Conservation (phyloP, 768 basidiomycete genomes). For the Serendipita vermifera region DNA sequence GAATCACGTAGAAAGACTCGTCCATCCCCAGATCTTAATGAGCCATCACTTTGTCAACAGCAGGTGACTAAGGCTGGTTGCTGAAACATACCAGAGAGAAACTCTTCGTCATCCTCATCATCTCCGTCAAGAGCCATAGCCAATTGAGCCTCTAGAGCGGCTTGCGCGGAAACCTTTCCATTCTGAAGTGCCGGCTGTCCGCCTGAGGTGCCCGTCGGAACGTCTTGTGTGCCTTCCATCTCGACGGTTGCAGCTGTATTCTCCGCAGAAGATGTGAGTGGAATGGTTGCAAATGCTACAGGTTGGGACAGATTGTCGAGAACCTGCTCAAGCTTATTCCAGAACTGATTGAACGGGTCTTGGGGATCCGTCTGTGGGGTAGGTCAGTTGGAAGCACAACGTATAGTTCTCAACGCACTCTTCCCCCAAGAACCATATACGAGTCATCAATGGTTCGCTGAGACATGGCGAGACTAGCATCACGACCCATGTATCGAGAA, state of each 20-base stretch:
- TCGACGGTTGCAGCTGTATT: no score
- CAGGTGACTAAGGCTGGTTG: background rate
- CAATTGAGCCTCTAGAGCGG: slow-evolving; percentile 13
- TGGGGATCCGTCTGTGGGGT: slow-evolving; percentile 54
- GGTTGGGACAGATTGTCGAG: slow-evolving; percentile 73
- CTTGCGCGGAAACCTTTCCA: background rate
- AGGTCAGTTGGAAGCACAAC: background rate
- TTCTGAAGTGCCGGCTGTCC: background rate
- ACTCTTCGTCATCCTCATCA: slow-evolving; percentile 52
- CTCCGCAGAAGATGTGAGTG: slow-evolving; percentile 28
- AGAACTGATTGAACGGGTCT: slow-evolving; percentile 81
- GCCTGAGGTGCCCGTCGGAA: no score
- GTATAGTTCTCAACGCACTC: slow-evolving; percentile 35
- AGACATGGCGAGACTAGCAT: slow-evolving; percentile 32
- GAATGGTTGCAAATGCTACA: slow-evolving; percentile 71
- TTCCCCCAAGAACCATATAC: slow-evolving; percentile 76
- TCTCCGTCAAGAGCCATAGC: slow-evolving; percentile 49
- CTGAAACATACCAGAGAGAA: slow-evolving; percentile 13
- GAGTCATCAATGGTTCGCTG: slow-evolving; percentile 67
- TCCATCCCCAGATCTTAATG: background rate
- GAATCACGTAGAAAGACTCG: slow-evolving; percentile 68
- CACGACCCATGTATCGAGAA: slow-evolving; percentile 11
- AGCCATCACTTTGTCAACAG: slow-evolving; percentile 7
- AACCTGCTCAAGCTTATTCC: slow-evolving; percentile 79
- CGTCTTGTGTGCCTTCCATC: slow-evolving; percentile 51